Evolutionary conservation across 2,329 filamentous ascomycete genomes (phyloP), one percentile per base, ranked within the genome.

Genomic region (Botrytis pseudocinerea): DNA sequence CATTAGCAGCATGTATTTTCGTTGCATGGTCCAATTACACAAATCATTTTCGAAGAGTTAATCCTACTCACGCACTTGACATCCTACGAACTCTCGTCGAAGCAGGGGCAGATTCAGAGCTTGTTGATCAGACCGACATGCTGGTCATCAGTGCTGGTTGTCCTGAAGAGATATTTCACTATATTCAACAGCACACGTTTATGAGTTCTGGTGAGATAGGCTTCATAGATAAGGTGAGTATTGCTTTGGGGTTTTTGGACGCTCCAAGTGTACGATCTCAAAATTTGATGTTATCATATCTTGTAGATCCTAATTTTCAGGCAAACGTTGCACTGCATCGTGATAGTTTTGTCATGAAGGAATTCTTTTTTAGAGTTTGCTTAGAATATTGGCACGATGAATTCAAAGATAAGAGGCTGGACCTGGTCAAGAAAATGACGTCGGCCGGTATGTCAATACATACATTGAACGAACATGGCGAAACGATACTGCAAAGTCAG

Each of bases 171-270:
- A 7, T 54, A 1, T 54, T 54, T n/a, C 48, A n/a, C 2, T 54
- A 54, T 16, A 2, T 54, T 54, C 48, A 51, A 51, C 22, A 54
- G 48, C 12, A n/a, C 48, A 54, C 48, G 5, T 16, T n/a, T 0
- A 16, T 16, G 48, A 54, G 25, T n/a, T 54, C 48, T 2, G 25
- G 48, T 22, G 48, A 54, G 48, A 54, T 16, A 2, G n/a, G 2
- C 16, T 54, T 54, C 12, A 25, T 51, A 12, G 9, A 51, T 12
- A 51, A 25, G 22, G 9, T 51, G 22, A 0, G 1, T 51, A 51
- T 51, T 25, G 46, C 46, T 25, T 12, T 0, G 1, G 0, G 10
- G 10, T 51, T 12, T 51, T 1, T 51, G 1, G 0, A 2, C 4
- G 4, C 10, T 25, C 0, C 5, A 12, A 4, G 1, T 51, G 46